Base-by-base conservation (phyloP, 371 early-diverging fungal genomes). In the Mucor circinelloides region DNA sequence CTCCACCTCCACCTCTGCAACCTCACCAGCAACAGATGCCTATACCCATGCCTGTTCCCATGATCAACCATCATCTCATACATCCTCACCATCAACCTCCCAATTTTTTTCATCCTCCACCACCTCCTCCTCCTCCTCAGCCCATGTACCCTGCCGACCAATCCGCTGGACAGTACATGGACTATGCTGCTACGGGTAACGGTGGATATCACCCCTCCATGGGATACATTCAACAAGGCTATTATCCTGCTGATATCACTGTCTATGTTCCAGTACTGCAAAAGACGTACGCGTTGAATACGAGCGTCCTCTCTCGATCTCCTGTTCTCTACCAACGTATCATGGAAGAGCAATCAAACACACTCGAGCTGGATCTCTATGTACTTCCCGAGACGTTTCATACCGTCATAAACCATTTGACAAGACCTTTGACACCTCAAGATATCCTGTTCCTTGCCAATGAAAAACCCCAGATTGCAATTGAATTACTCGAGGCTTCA, bases 281-380 rank as follows among this genome's bases (percentile, higher is more conserved):
- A 30, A 79, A 81, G 44, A 46, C 66, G 0, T 81, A 65, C 57
- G 68, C 79, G 6, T 58, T 79, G 13, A 77, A 73, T 46, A 68
- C 69, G 1, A 65, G 67, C n/a, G 68, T 78, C 19, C 69, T 81
- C 3, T 71, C 74, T 10, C 75, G 79, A 40, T 81, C 82, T 19
- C 77, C 82, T 21, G 68, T 68, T 6, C 72, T 81, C 19, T 68
- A 60, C 42, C 79, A 77, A 32, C 78, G 69, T 46, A 71, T 81
- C 6, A 66, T 58, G 44, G 70, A 72, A 27, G 72, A 66, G 23
- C 74, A 74, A 21, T 63, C 68, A 9, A 63, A 56, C 30, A 60
- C 58, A 19, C 57, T 75, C 34, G 70, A 77, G 56, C 58, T 77
- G 38, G 77, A 78, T 62, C 59, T 75, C 25, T 70, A 68, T 28